Evolutionary conservation across 257 asterid species (phyloP).

Genomic region (Solanum pinnatisectum): DNA sequence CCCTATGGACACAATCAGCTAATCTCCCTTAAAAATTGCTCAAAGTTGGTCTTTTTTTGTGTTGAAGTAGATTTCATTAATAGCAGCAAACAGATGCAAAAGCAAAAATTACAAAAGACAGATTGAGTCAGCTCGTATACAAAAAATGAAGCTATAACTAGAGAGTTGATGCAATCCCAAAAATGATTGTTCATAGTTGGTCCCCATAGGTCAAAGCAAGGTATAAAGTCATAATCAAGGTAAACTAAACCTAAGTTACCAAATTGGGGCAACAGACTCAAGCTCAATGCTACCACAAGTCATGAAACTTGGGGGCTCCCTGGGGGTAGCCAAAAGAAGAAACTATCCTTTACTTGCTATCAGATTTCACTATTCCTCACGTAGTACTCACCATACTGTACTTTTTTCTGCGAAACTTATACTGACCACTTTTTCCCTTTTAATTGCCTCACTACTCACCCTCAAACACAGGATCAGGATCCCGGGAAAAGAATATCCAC

Average conservation of each 20-base stretch:
- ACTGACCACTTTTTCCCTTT: neutral
- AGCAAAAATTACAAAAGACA: neutral
- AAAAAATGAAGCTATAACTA: neutral
- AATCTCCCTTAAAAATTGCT: neutral
- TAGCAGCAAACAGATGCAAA: neutral
- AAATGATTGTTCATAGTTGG: neutral
- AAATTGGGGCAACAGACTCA: neutral
- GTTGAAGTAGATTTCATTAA: neutral
- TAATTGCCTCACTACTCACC: neutral
- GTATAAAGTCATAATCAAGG: neutral
- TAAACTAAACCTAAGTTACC: neutral
- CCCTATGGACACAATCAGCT: neutral
- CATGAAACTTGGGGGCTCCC: neutral
- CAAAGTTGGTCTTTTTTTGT: neutral
- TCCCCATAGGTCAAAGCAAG: neutral
- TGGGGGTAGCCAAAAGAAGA: neutral
- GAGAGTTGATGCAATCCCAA: neutral
- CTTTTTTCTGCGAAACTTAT: neutral
- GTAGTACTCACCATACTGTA: neutral
- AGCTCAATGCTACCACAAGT: neutral
- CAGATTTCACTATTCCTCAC: neutral
- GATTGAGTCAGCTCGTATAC: neutral
- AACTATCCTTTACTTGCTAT: neutral
- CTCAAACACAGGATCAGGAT: neutral
- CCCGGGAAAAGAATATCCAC: neutral